Conservation (phyloP, 2,329 filamentous ascomycete species). For the Calonectria pseudoreteaudii region DNA sequence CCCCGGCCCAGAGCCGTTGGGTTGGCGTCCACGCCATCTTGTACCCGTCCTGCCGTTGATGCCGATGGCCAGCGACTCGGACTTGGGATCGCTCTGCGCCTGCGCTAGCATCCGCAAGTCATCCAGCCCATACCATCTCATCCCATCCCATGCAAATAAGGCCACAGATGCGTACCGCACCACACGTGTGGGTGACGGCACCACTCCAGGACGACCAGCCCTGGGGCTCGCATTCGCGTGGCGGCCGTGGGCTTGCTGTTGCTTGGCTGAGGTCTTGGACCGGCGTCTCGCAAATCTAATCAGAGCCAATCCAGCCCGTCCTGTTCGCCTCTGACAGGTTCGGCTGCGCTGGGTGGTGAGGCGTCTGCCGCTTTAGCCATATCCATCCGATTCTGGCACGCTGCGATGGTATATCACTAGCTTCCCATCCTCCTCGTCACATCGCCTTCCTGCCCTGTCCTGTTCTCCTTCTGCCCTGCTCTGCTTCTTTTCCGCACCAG, state of each 20-base stretch:
- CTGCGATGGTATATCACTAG: conserved; percentile 31
- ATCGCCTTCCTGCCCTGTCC: conserved; percentile 21
- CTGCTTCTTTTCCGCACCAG: conserved; percentile 23
- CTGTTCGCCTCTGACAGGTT: conserved; percentile 30
- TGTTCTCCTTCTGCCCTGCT: conserved; percentile 24
- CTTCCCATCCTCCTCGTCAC: conserved; percentile 20
- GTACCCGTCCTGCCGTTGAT: conserved; percentile 41
- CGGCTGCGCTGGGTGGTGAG: conserved; percentile 31
- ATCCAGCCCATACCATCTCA: conserved; percentile 33
- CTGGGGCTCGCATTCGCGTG: conserved; percentile 38
- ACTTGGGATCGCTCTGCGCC: conserved; percentile 40
- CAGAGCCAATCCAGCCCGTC: conserved; percentile 32
- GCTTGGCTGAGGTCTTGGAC: conserved; percentile 37
- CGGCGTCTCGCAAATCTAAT: conserved; percentile 42
- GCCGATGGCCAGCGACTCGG: conserved; percentile 39
- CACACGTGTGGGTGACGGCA: conserved; percentile 43
- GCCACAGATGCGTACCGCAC: conserved; percentile 40
- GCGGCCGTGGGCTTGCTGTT: conserved; percentile 32
- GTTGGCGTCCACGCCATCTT: conserved; percentile 39
- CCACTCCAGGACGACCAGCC: conserved; percentile 32
- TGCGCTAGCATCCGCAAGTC: conserved; percentile 45
- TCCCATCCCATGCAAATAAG: conserved; percentile 42
- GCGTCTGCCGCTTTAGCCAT: conserved; percentile 25
- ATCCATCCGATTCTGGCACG: conserved; percentile 17
- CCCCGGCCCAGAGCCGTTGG: conserved; percentile 38